These are phyloP conservation scores for Termitomyces sp. DNA, from an alignment of 768 basidiomycete species.

Conservation along the genomic window DNA sequence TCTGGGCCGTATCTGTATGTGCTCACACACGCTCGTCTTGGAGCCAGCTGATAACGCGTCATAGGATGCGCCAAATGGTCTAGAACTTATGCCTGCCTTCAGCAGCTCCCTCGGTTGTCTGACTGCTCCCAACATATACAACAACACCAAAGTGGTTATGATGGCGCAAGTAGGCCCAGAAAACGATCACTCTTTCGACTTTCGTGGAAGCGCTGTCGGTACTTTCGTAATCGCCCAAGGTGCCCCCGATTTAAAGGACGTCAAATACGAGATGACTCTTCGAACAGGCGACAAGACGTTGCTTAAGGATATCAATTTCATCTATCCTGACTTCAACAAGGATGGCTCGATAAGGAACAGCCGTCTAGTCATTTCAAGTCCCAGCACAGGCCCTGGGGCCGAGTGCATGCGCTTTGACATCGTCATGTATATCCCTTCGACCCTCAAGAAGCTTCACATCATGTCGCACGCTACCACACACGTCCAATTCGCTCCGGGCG, in stretches of 20 bases:
- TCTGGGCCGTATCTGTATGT: slow-evolving; percentile 47
- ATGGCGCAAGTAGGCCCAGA: slow-evolving; percentile 30
- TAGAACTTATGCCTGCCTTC: slow-evolving; percentile 56
- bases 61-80: slow-evolving; percentile 46
- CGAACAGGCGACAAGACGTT: slow-evolving; percentile 38
- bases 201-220: slow-evolving; percentile 46
- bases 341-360: slow-evolving; percentile 29
- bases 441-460: slow-evolving; percentile 46
- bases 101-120: slow-evolving; percentile 50
- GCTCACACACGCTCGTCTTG: background rate
- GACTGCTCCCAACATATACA: slow-evolving; percentile 41
- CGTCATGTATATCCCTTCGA: slow-evolving; percentile 45
- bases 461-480: slow-evolving; percentile 41
- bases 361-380: slow-evolving; percentile 35
- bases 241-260: slow-evolving; percentile 32
- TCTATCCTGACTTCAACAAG: slow-evolving; percentile 30
- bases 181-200: slow-evolving; percentile 43
- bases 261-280: slow-evolving; percentile 48
- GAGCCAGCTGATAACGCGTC: background rate
- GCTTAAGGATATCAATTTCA: slow-evolving; percentile 34
- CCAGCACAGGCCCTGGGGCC: slow-evolving; percentile 19
- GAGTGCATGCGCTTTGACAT: slow-evolving; percentile 56
- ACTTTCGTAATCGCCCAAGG: slow-evolving; percentile 48
- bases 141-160: slow-evolving; percentile 32
- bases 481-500: slow-evolving; percentile 43